Evolutionary conservation across 2,329 filamentous ascomycete species (phyloP), one percentile per base, ranked within the genome.

Genomic region (Sarocladium oryzae): DNA sequence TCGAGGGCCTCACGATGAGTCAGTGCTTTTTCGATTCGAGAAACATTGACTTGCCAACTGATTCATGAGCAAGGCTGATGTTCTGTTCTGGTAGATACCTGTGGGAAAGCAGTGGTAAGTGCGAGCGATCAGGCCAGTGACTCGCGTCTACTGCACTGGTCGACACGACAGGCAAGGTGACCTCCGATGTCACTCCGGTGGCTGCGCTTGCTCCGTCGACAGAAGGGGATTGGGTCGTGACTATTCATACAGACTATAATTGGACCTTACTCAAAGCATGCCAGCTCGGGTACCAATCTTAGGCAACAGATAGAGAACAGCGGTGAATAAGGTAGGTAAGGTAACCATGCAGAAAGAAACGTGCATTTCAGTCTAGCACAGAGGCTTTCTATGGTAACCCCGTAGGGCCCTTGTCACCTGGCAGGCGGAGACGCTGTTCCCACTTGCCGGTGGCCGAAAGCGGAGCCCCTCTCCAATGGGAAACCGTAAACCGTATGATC

Each of bases 391-490:
- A n/a, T n/a, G n/a, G n/a, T n/a, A n/a, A 26, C 26, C 43, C 33
- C 7, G 4, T 13, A 11, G 18, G 43, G 26, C 28, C 43, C 43
- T 48, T 10, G 21, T 43, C 40, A 15, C 11, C 18, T 11, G 28
- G 26, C 43, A 30, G 28, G 28, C 28, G 13, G 28, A 26, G 43
- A 33, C n/a, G 10, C 16, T 33, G 43, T 15, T n/a, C n/a, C 43
- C 26, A 48, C 43, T 33, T 48, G 26, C 28, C 43, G 28, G 43
- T 16, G 43, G 43, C 43, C 43, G 43, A 48, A 48, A 48, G 43
- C 43, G 43, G 43, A 48, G 43, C 43, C 43, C 6, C 26, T 4
- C 10, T n/a, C 11, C 10, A 30, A 30, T 13, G n/a, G 26, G 40
- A 23, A 16, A 20, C 37, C 7, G 13, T 9, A 20, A 20, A 23